Percentiles rank a stretch among this genome's conserved stretches.
Evolutionary conservation across 2,329 filamentous ascomycete species (phyloP).

Genomic region (Pseudopithomyces chartarum): DNA sequence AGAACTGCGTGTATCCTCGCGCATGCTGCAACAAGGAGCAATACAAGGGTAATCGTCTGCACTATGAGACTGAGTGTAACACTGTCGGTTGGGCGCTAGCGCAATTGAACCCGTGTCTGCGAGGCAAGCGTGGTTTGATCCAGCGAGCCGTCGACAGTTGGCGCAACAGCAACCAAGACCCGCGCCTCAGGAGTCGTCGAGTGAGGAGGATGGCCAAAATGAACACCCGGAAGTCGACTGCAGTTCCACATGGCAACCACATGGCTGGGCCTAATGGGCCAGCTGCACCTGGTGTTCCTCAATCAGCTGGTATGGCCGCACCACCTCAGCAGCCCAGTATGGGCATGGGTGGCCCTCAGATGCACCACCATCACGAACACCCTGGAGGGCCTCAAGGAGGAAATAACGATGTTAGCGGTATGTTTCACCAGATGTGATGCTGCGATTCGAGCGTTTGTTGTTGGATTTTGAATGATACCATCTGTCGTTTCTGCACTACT

Average conservation of each 20-base stretch:
- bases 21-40: slow-evolving; percentile 95
- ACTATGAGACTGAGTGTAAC: slow-evolving; percentile 99
- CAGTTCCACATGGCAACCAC: slow-evolving; percentile 63
- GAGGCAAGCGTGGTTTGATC: slow-evolving; percentile 93
- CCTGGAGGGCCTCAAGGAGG: slow-evolving; percentile 69
- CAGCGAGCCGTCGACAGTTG: slow-evolving; percentile 97
- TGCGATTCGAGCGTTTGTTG: slow-evolving; percentile 43
- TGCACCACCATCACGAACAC: slow-evolving; percentile 76
- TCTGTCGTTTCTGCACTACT: slow-evolving; percentile 48
- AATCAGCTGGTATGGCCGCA: slow-evolving; percentile 64
- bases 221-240: slow-evolving; percentile 78
- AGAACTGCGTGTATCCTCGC: slow-evolving; percentile 97
- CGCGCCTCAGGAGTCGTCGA: slow-evolving; percentile 83
- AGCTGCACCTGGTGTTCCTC: slow-evolving; percentile 68
- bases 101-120: slow-evolving; percentile 85
- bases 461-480: slow-evolving; percentile 48
- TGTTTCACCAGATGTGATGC: slow-evolving; percentile 93
- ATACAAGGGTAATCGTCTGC: slow-evolving; percentile 92
- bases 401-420: slow-evolving; percentile 89
- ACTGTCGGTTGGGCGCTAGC: slow-evolving; percentile 99
- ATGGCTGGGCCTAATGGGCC: slow-evolving; percentile 68
- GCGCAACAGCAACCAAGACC: slow-evolving; percentile 98
- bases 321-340: slow-evolving; percentile 68
- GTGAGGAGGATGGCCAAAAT: slow-evolving; percentile 97
- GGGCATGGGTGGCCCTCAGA: slow-evolving; percentile 67